Conservation (phyloP, 306 rosid species). For the Adenanthera pavonina region DNA sequence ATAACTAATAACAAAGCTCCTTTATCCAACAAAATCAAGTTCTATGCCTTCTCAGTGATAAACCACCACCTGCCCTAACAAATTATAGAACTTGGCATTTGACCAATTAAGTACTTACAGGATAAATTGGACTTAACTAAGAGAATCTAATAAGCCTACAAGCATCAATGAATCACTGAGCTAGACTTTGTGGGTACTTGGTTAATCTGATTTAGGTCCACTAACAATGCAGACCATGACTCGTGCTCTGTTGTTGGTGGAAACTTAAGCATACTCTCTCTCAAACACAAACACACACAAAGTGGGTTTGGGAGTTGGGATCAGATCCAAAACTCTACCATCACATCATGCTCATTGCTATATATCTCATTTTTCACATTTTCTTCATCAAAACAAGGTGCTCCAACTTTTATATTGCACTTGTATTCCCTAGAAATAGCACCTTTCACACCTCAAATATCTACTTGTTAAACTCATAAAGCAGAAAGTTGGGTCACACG, state of each 20-base stretch:
- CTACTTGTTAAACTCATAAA: background rate
- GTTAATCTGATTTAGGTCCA: constrained; percentile 30
- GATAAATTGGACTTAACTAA: constrained; percentile 27
- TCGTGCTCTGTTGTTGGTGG: constrained; percentile 39
- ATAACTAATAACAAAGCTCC: constrained; percentile 23
- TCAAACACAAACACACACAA: constrained; percentile 15
- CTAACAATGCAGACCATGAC: constrained; percentile 27
- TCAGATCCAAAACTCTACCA: constrained; percentile 31
- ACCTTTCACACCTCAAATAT: background rate
- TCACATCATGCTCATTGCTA: background rate
- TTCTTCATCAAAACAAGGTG: background rate
- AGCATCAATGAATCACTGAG: constrained; percentile 33
- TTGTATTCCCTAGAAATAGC: background rate
- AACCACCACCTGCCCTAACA: constrained; percentile 30
- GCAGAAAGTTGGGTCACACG: background rate
- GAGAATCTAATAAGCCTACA: constrained; percentile 37
- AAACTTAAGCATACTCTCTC: constrained; percentile 39
- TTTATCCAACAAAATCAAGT: constrained; percentile 30
- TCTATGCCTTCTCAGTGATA: constrained; percentile 9
- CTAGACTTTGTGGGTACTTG: constrained; percentile 7
- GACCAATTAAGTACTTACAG: constrained; percentile 22
- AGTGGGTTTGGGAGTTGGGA: constrained; percentile 26
- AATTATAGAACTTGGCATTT: constrained; percentile 36
- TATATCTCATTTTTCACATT: constrained; percentile 8
- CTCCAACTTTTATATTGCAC: background rate